Percentiles rank a stretch among this genome's conserved stretches.
These are phyloP conservation scores for Cercospora janseana DNA, from an alignment of 2,329 filamentous ascomycete species.

Conservation along the genomic window DNA sequence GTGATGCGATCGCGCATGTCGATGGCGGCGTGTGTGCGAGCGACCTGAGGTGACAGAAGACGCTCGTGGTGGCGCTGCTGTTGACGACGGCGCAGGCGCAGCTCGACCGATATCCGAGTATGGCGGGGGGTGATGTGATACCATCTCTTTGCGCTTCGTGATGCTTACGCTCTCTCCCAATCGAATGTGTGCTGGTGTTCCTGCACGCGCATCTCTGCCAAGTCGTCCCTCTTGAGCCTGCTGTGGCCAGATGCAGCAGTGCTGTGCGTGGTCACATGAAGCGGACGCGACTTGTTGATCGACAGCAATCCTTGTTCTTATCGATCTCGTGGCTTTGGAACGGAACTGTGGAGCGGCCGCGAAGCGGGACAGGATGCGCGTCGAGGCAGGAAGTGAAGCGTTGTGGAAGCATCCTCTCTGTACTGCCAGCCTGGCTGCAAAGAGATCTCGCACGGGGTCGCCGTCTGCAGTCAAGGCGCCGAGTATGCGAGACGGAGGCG, in stretches of 20 bases:
- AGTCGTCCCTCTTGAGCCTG: background rate
- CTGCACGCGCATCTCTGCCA: background rate
- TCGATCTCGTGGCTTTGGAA: too few species aligned
- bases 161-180: constrained; percentile 1
- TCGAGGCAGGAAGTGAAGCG: too few species aligned
- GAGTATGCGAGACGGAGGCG: too few species aligned
- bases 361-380: background rate
- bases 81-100: constrained; percentile 5
- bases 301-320: background rate
- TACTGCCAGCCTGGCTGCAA: too few species aligned
- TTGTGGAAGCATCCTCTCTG: too few species aligned
- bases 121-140: constrained; percentile 30
- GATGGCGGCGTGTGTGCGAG: constrained; percentile 58
- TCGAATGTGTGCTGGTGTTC: background rate
- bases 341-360: too few species aligned
- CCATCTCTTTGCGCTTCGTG: constrained; percentile 20
- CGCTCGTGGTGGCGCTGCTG: constrained; percentile 14
- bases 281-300: constrained; percentile 4
- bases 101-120: constrained; percentile 26
- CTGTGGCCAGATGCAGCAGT: background rate
- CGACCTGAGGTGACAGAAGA: constrained; percentile 63
- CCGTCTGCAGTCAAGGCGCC: background rate
- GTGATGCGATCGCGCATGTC: constrained; percentile 78
- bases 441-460: background rate
- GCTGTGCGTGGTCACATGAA: constrained; percentile 5